Evolutionary conservation across 148 eudicot species (phyloP), one percentile per base, ranked within the genome.

Genomic region (Amaranthus hypochondriacus): DNA sequence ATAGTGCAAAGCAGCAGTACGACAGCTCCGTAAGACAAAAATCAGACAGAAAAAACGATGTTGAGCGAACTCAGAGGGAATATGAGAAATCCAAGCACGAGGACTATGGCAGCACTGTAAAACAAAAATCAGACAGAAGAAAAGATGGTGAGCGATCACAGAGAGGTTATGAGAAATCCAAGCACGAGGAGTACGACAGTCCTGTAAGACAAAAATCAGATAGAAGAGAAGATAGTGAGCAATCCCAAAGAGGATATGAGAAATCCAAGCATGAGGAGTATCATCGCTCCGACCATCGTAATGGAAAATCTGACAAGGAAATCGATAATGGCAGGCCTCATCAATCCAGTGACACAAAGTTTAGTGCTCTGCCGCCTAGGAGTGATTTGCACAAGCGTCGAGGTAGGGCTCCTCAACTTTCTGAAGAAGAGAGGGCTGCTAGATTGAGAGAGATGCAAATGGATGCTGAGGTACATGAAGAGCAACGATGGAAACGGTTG

Each of bases 401-500:
- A 55, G 83, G 74, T 53, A 74, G 18, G 60, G 76, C 84, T 43
- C 75, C 79, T 48, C 86, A 89, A 71, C 92, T 95, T 53, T 86
- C 98, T 28, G 90, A 92, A 78, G 98, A 90, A 75, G 96, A 92
- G 81, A 92, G 96, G 71, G 96, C 97, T 71, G 90, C 93, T 51
- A 85, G 80, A 71, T 73, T 95, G 79, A 80, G 80, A 79, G 97
- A 95, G 82, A 95, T 95, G 98, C 88, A 92, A 75, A 77, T 81
- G 87, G 91, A 95, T 86, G 98, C 98, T 4, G 92, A 92, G 84
- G 18, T 82, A 56, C 98, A 95, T 69, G 98, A 95, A 84, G 89
- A 88, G 79, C 90, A 86, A 75, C 85, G 97, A 75, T 95, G 97
- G 97, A 90, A 85, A 82, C 75, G 97, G 15, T 75, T 95, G 72